Evolutionary conservation across 23 red algal species (phyloP).

Genomic region (Gracilaria caudata): DNA sequence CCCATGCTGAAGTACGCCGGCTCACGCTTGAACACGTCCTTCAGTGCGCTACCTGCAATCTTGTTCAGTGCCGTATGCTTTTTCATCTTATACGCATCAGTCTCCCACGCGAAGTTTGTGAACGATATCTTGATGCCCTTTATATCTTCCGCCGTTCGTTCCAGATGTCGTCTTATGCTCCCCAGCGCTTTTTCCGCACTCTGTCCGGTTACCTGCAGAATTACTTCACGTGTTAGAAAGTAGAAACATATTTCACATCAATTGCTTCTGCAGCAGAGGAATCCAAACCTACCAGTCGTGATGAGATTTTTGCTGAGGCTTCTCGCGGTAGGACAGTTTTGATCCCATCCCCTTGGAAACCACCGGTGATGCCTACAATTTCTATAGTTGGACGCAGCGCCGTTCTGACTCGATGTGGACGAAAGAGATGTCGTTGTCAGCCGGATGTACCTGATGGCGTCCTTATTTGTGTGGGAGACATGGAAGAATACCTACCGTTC

Average conservation of each 20-base stretch:
- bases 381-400: conserved; percentile 85
- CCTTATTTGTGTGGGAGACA: not conserved
- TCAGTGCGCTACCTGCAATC: conserved; percentile 43
- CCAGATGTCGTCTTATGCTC: conserved; percentile 40
- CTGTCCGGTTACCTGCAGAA: conserved; percentile 49
- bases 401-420: not conserved
- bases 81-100: conserved; percentile 46
- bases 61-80: conserved; percentile 41
- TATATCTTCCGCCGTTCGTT: conserved; percentile 36
- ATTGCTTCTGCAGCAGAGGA: not conserved
- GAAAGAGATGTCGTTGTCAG: not conserved
- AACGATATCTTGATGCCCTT: conserved; percentile 48
- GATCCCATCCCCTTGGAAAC: conserved; percentile 83
- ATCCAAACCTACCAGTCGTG: conserved; percentile 39
- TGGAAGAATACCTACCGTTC: conserved; percentile 59
- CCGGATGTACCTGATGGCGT: not conserved
- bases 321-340: conserved; percentile 82
- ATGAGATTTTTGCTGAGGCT: conserved; percentile 75
- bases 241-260: not conserved
- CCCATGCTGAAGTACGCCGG: conserved; percentile 68
- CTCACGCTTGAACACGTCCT: conserved; percentile 53
- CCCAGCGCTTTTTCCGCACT: conserved; percentile 27
- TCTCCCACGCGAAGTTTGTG: conserved; percentile 21
- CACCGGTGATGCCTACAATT: conserved; percentile 89
- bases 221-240: not conserved